phyloP scores from a whole-genome alignment of 2,329 filamentous ascomycete genomes.

The Fusarium denticulatum region DNA sequence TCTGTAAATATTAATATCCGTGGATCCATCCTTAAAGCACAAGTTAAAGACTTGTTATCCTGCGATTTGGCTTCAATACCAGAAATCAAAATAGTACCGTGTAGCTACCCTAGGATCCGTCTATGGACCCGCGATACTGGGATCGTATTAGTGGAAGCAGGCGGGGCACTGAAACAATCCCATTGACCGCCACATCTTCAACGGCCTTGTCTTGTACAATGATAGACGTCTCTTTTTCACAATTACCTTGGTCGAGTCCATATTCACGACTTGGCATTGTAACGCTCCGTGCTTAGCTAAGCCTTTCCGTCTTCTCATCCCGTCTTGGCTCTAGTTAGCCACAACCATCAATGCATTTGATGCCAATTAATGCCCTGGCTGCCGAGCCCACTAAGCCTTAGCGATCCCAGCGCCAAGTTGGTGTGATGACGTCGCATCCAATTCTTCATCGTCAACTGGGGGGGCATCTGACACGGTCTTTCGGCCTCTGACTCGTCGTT shows the following conservation, averaged over 20 bases:
- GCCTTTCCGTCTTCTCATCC: neutral
- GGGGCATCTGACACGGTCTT: slow-evolving; percentile 28
- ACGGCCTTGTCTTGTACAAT: neutral
- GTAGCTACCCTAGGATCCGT: neutral
- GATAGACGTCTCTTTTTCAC: neutral
- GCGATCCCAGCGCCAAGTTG: slow-evolving; percentile 14
- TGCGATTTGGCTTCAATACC: neutral
- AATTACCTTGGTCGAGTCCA: neutral
- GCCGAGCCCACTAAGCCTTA: slow-evolving; percentile 25
- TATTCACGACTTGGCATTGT: neutral
- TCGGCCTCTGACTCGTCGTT: slow-evolving; percentile 20
- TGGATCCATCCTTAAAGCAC: too few species aligned
- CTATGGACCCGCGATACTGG: neutral
- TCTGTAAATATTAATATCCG: neutral
- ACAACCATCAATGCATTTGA: neutral
- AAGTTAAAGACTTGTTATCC: neutral
- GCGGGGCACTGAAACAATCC: neutral
- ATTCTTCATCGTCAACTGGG: neutral
- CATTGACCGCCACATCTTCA: neutral
- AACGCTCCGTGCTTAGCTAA: neutral
- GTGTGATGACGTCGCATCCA: slow-evolving; percentile 35
- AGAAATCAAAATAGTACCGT: neutral
- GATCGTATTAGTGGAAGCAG: neutral
- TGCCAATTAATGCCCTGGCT: neutral
- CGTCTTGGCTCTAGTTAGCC: slow-evolving; percentile 1